phyloP scores from a whole-genome alignment of 2,329 filamentous ascomycete genomes.

The Bipolaris victoriae region DNA sequence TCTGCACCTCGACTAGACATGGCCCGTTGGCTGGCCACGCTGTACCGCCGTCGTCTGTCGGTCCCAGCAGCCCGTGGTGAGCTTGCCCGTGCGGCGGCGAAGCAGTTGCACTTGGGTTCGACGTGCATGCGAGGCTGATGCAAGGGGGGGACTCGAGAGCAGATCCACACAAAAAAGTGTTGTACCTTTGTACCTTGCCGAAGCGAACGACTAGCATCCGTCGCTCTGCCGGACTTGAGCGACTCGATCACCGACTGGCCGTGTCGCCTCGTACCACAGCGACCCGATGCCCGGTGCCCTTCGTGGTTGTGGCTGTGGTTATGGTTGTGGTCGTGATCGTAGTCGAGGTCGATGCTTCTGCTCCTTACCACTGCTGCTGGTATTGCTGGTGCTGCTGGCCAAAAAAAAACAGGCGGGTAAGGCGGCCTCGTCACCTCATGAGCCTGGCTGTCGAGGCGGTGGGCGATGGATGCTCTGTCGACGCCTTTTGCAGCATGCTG shows the following conservation, averaged over 20 bases:
- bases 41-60: constrained; percentile 3
- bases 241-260: not conserved
- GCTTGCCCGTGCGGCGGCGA: constrained; percentile 22
- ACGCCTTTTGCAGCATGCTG: constrained; percentile 2
- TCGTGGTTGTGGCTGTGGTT: too few relatives aligned
- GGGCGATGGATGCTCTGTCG: not conserved
- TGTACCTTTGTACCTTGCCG: constrained; percentile 50
- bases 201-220: constrained; percentile 47
- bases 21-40: constrained; percentile 20
- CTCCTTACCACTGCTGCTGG: not conserved
- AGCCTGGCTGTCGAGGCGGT: not conserved
- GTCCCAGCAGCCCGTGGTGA: constrained; percentile 19
- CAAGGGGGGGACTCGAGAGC: constrained; percentile 44
- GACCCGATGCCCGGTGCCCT: too few relatives aligned
- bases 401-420: not conserved
- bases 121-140: constrained; percentile 34
- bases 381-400: not conserved
- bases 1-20: constrained; percentile 8
- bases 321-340: too few relatives aligned
- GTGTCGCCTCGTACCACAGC: not conserved
- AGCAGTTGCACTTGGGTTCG: constrained; percentile 31
- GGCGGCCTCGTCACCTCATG: not conserved
- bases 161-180: constrained; percentile 40
- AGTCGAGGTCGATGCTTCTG: not conserved
- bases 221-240: constrained; percentile 3